A percentile compares a stretch with the other conserved stretches of the same genome.
Evolutionary conservation across 1,284 basidiomycete genomes (phyloP).

Genomic region (Leccinum ponderosum): DNA sequence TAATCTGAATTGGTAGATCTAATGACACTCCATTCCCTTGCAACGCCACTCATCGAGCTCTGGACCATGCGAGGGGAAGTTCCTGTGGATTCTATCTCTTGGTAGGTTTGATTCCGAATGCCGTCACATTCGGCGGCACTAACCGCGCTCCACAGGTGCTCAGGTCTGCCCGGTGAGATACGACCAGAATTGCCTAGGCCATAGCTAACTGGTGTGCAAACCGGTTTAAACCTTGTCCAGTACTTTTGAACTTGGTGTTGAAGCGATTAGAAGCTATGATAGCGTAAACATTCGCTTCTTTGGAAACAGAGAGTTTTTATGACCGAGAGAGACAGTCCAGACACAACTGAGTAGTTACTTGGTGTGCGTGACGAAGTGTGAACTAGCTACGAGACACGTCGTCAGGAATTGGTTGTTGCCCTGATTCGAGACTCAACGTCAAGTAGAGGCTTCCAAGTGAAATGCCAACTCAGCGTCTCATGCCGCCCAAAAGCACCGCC

Average conservation of each 20-base stretch:
- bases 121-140: constrained; percentile 16
- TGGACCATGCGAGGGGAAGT: constrained; percentile 15
- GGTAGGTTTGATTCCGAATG: constrained; percentile 6
- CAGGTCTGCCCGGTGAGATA: neutral
- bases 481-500: constrained; percentile 37
- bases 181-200: neutral
- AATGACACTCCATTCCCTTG: constrained; percentile 8
- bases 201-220: constrained; percentile 7
- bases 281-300: neutral
- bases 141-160: neutral
- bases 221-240: constrained; percentile 16
- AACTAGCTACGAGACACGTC: constrained; percentile 5
- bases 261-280: constrained; percentile 8
- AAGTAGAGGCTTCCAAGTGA: constrained; percentile 23
- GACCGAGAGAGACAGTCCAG: neutral
- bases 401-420: constrained; percentile 3
- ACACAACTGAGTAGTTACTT: neutral
- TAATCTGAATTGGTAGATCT: constrained; percentile 1
- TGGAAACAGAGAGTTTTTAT: neutral
- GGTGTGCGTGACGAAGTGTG: constrained; percentile 1
- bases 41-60: constrained; percentile 11
- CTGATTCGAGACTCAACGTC: constrained; percentile 32
- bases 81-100: constrained; percentile 22
- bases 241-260: neutral
- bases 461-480: constrained; percentile 30